These are phyloP conservation scores for Microbotryomycetes sp. DNA, from an alignment of 1,284 basidiomycete genomes.

Conservation along the genomic window DNA sequence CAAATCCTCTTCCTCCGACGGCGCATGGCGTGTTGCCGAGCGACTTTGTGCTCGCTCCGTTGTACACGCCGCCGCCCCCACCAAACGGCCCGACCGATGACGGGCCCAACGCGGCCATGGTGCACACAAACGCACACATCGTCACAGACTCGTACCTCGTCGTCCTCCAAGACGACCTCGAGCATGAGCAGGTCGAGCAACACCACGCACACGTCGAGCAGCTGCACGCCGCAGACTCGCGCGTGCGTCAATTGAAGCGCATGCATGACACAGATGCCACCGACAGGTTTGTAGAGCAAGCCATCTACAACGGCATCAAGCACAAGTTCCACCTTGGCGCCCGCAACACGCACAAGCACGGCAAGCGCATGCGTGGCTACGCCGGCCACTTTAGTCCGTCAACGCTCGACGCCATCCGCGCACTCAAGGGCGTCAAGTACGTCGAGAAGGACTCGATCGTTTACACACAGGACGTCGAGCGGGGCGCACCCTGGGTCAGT, in stretches of 20 bases:
- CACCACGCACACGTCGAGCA: slow-evolving; percentile 36
- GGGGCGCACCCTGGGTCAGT: slow-evolving; percentile 81
- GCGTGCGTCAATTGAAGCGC: slow-evolving; percentile 5
- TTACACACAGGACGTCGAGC: slow-evolving; percentile 52
- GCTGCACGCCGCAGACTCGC: slow-evolving; percentile 18
- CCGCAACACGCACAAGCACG: slow-evolving; percentile 1
- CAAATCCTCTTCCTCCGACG: slow-evolving; percentile 9
- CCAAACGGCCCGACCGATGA: background rate
- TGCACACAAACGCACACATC: slow-evolving; percentile 27
- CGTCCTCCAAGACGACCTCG: slow-evolving; percentile 71
- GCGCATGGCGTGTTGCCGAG: background rate
- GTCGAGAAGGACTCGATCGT: slow-evolving; percentile 91
- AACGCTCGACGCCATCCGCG: slow-evolving; percentile 70
- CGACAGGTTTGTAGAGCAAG: slow-evolving; percentile 28
- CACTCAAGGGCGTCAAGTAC: slow-evolving; percentile 83
- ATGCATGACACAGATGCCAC: slow-evolving; percentile 1
- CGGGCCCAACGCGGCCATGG: too few relatives aligned
- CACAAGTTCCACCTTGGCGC: slow-evolving; percentile 62
- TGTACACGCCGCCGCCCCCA: slow-evolving; percentile 21
- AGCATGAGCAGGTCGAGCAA: slow-evolving; percentile 49
- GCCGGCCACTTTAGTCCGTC: slow-evolving; percentile 71
- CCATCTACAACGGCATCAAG: slow-evolving; percentile 51
- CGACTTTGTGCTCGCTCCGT: slow-evolving; percentile 15
- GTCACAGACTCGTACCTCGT: slow-evolving; percentile 60
- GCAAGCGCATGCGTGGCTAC: slow-evolving; percentile 58